A percentile compares a stretch with the other conserved stretches of the same genome.
Conservation (phyloP, 106 monocot species). For the Vanilla planifolia region DNA sequence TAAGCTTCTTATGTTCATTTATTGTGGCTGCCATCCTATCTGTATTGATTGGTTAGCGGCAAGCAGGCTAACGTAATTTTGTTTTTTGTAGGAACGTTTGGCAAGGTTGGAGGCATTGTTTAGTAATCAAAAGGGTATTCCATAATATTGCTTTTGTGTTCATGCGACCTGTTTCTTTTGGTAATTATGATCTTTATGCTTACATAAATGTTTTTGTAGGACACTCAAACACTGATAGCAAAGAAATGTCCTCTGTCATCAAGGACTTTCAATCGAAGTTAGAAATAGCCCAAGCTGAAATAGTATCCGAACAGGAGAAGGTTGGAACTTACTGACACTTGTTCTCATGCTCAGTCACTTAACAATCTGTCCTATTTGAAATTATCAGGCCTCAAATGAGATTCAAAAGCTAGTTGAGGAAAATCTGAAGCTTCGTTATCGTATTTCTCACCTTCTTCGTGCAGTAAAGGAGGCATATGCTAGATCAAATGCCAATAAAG, state of each 20-base stretch:
- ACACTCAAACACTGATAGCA: conserved; percentile 13
- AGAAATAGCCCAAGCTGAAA: conserved; percentile 39
- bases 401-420: conserved; percentile 44
- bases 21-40: too few species aligned
- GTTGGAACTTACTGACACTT: conserved; percentile 9
- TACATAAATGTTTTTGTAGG: conserved; percentile 12
- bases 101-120: conserved; percentile 16
- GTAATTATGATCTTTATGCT: background rate
- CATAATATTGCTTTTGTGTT: background rate
- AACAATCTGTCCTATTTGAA: background rate
- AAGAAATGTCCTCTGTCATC: conserved; percentile 27
- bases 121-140: conserved; percentile 13
- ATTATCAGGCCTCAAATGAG: conserved; percentile 42
- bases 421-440: conserved; percentile 60
- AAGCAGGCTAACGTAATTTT: too few species aligned
- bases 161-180: background rate
- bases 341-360: background rate
- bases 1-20: too few species aligned
- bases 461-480: conserved; percentile 42
- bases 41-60: too few species aligned
- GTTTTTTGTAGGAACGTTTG: conserved; percentile 11
- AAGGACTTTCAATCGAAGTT: conserved; percentile 52
- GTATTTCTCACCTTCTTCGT: conserved; percentile 43
- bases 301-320: conserved; percentile 41
- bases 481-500: conserved; percentile 9